These are phyloP conservation scores for Ganoderma lingzhi DNA, from an alignment of 1,284 basidiomycete genomes.

Conservation along the genomic window DNA sequence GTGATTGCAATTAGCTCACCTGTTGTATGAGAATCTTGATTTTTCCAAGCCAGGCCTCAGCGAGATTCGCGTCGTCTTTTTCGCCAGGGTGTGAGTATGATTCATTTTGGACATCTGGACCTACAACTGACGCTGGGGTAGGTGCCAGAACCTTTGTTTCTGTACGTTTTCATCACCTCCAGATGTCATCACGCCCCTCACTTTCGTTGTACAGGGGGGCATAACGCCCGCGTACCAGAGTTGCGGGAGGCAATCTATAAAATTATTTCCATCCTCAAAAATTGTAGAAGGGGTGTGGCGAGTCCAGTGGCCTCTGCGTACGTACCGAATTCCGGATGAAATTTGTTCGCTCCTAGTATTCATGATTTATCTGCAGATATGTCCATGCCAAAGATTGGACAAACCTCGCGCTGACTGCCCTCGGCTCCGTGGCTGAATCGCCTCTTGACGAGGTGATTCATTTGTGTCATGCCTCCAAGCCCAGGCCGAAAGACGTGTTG, in stretches of 20 bases:
- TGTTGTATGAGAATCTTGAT: conserved; percentile 42
- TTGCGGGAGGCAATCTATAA: background rate
- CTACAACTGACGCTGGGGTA: background rate
- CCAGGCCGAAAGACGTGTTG: conserved; percentile 2
- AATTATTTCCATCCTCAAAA: too few species aligned
- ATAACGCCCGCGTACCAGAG: background rate
- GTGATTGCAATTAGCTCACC: conserved; percentile 33
- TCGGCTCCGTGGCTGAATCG: conserved; percentile 36
- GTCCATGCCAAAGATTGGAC: conserved; percentile 47
- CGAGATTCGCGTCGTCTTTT: conserved; percentile 43
- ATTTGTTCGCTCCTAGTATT: background rate
- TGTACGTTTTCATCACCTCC: conserved; percentile 37
- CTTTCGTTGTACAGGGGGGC: background rate
- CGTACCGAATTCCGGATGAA: background rate
- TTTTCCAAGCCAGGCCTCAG: conserved; percentile 25
- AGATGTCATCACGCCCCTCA: background rate
- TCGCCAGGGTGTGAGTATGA: conserved; percentile 49
- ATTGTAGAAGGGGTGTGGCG: background rate
- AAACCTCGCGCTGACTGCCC: conserved; percentile 41
- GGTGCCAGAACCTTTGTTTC: conserved; percentile 26
- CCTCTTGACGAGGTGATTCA: conserved; percentile 51
- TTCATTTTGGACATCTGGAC: background rate
- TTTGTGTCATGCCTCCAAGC: conserved; percentile 35
- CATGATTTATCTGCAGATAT: conserved; percentile 42
- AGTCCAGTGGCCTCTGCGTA: background rate